A percentile compares a stretch with the other conserved stretches of the same genome.
These are phyloP conservation scores for Aspergillus arachidicola DNA, from an alignment of 2,329 filamentous ascomycete species.

Conservation along the genomic window DNA sequence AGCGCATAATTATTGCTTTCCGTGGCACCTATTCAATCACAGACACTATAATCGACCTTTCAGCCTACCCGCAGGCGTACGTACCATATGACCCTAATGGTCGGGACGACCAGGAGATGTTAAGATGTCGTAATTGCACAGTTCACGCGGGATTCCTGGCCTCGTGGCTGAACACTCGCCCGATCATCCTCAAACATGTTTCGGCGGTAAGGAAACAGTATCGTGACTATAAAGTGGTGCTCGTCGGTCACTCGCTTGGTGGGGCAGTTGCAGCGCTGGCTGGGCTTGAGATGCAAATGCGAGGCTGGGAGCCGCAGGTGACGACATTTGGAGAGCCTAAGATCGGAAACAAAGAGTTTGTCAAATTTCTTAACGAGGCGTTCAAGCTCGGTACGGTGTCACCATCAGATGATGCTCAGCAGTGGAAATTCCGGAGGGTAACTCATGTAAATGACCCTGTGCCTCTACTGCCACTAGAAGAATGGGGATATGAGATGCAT, in stretches of 20 bases:
- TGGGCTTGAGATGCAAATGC: constrained; percentile 74
- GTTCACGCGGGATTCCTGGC: constrained; percentile 88
- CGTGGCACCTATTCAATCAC: constrained; percentile 92
- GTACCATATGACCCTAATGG: constrained; percentile 73
- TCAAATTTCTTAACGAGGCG: constrained; percentile 55
- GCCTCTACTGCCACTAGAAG: constrained; percentile 77
- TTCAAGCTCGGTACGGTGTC: constrained; percentile 44
- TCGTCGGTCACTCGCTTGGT: constrained; percentile 90
- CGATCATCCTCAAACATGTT: constrained; percentile 69
- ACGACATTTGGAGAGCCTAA: constrained; percentile 93
- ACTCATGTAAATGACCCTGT: constrained; percentile 89
- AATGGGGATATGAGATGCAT: constrained; percentile 88
- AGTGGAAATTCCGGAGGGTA: constrained; percentile 67
- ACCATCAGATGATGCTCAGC: constrained; percentile 16
- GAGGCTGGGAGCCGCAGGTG: constrained; percentile 74
- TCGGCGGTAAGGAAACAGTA: constrained; percentile 61
- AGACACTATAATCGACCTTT: constrained; percentile 88
- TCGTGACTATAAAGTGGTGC: constrained; percentile 71
- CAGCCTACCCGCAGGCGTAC: constrained; percentile 86
- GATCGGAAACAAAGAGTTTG: constrained; percentile 58
- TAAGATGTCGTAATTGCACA: constrained; percentile 79
- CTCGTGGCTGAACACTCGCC: constrained; percentile 78
- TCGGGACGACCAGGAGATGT: constrained; percentile 44
- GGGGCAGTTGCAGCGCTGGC: constrained; percentile 90
- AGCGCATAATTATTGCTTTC: constrained; percentile 81